phyloP scores from a whole-genome alignment of 805 yeast genomes.

The Yarrowia sp. region DNA sequence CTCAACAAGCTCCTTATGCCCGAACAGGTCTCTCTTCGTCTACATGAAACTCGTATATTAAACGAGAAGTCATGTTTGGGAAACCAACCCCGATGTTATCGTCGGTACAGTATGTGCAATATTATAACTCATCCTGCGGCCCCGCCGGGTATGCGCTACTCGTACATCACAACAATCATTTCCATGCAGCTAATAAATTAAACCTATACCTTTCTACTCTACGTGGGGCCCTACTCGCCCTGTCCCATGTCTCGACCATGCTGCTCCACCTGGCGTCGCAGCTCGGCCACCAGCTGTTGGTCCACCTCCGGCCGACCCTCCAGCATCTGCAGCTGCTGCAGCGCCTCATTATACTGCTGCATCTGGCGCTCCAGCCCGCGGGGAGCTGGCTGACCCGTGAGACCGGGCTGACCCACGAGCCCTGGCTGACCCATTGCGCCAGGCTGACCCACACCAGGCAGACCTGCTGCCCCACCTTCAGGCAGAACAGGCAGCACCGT shows the following conservation, averaged over 20 bases:
- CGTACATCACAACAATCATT: neutral
- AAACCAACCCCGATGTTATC: too few relatives aligned
- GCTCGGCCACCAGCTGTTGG: conserved; percentile 11
- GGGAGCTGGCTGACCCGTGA: neutral
- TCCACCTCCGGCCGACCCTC: conserved; percentile 29
- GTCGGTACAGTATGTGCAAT: too few relatives aligned
- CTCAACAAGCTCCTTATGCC: too few relatives aligned
- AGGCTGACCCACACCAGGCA: neutral
- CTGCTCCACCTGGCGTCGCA: conserved; percentile 26
- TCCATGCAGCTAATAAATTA: conserved; percentile 38
- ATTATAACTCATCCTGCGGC: too few relatives aligned
- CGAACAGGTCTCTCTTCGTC: too few relatives aligned
- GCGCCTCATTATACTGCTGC: conserved; percentile 19
- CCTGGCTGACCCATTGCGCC: neutral
- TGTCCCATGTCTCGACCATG: conserved; percentile 19
- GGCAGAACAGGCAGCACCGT: conserved; percentile 4
- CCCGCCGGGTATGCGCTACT: too few relatives aligned
- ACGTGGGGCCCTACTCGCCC: neutral
- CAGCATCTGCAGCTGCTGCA: conserved; percentile 27
- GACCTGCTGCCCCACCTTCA: neutral
- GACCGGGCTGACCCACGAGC: neutral
- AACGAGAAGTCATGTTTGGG: too few relatives aligned
- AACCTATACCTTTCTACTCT: conserved; percentile 21
- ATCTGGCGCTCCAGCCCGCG: conserved; percentile 15
- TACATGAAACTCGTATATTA: too few relatives aligned